Conservation (phyloP, 495 filamentous ascomycete genomes). For the Tetracladium marchalianum region DNA sequence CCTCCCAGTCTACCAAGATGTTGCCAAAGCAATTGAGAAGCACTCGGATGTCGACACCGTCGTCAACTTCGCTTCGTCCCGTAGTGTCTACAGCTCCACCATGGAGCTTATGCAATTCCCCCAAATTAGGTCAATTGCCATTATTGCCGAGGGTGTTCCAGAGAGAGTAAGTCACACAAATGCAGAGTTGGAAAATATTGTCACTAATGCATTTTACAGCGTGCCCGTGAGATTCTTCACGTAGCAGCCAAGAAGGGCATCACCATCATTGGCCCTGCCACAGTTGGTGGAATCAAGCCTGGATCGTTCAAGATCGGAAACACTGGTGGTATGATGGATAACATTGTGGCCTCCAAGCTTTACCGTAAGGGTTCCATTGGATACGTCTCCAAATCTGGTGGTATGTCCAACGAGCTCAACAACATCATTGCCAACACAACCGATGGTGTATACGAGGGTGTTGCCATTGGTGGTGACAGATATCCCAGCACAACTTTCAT, state of each 20-base stretch:
- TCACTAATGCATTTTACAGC: conserved; percentile 34
- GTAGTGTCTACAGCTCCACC: conserved; percentile 94
- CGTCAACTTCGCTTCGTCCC: conserved; percentile 98
- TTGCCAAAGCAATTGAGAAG: conserved; percentile 90
- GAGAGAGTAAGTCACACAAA: conserved; percentile 62
- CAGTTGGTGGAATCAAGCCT: conserved; percentile 98
- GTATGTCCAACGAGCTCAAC: conserved; percentile 99
- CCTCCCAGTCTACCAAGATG: conserved; percentile 94
- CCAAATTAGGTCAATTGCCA: conserved; percentile 95
- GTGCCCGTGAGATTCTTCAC: conserved; percentile 93
- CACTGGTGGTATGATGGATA: conserved; percentile 99
- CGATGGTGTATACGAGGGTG: conserved; percentile 97
- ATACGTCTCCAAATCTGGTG: conserved; percentile 99
- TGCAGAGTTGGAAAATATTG: not conserved
- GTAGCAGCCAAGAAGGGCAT: conserved; percentile 96
- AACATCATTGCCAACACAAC: conserved; percentile 95
- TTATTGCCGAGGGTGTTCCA: conserved; percentile 98
- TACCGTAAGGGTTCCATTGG: conserved; percentile 98
- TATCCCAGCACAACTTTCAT: conserved; percentile 99
- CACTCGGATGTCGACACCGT: conserved; percentile 94
- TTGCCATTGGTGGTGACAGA: conserved; percentile 97
- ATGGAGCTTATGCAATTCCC: conserved; percentile 97
- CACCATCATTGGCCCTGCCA: conserved; percentile 97
- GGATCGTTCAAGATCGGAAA: conserved; percentile 99
- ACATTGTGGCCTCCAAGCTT: conserved; percentile 99